Base-by-base conservation (phyloP, 2,329 filamentous ascomycete genomes). In the Penicillium corylophilum region DNA sequence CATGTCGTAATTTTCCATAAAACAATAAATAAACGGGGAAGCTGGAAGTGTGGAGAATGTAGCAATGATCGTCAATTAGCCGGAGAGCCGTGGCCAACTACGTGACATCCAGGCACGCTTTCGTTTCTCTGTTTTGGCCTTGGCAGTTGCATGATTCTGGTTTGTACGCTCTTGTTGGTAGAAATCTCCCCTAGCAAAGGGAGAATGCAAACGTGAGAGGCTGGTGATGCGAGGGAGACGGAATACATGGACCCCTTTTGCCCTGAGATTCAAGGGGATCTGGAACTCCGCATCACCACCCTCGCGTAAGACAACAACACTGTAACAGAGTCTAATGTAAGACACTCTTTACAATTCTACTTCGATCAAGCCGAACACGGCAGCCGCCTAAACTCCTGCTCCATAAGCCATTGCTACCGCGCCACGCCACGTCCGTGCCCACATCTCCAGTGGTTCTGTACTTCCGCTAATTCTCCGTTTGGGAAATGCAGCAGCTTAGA, bases 41-140 rank as follows among this genome's bases (percentile, higher is more conserved):
- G 38, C 44, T 48, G 33, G 44, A 44, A 10, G 24, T 44, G 49
- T 48, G 49, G 49, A 48, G 49, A 51, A 51, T 44, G 44, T 24
- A 41, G 48, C 16, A 46, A 36, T n/a, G 48, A 51, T 51, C 43
- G 43, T 36, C 48, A 36, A 38, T 12, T 24, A 24, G 24, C 48
- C 28, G 29, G 38, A 46, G 15, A 1, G 26, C n/a, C 16, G 1
- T 20, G n/a, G 31, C n/a, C 5, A 10, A 38, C 35, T 16, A 38
- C 10, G 35, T 38, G 35, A 38, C 35, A 20, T 10, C 13, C 35
- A 38, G 9, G 16, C 35, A 22, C 35, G 35, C 16, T 38, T 36
- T 18, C 13, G 12, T 22, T 5, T n/a, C n/a, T 16, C 31, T 35
- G n/a, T 35, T 35, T 35, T 16, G 31, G 31, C n/a, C 31, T 35